Conservation (phyloP, 495 filamentous ascomycete species). For the Corynascus novoguineensis region DNA sequence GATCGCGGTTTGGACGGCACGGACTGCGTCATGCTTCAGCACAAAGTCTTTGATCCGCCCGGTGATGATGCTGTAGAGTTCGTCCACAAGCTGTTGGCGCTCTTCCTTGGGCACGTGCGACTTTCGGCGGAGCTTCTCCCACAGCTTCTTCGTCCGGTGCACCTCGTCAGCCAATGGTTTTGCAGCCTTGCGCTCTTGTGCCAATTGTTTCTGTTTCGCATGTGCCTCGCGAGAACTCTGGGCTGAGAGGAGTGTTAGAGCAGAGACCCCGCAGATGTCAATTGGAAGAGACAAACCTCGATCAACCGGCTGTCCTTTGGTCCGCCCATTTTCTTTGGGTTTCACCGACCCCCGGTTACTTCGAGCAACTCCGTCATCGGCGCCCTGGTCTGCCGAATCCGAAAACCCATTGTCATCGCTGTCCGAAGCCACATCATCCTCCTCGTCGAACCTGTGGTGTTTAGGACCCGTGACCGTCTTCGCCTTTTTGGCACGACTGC, state of each 20-base stretch:
- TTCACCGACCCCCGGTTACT: conserved; percentile 8
- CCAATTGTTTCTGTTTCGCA: conserved; percentile 82
- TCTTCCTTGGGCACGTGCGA: conserved; percentile 83
- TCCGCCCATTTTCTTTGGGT: conserved; percentile 20
- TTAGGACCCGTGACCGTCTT: conserved; percentile 36
- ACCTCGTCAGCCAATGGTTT: conserved; percentile 90
- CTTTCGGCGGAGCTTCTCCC: conserved; percentile 88
- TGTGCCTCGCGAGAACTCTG: conserved; percentile 72
- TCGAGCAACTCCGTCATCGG: conserved; percentile 21
- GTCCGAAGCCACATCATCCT: conserved; percentile 25
- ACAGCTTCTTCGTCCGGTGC: conserved; percentile 87
- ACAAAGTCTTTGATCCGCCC: conserved; percentile 90
- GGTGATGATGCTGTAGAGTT: conserved; percentile 86
- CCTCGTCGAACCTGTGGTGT: conserved; percentile 25
- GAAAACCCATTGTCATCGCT: conserved; percentile 35
- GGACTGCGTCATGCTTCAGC: conserved; percentile 94
- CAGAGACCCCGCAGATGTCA: neutral
- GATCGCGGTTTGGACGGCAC: conserved; percentile 90
- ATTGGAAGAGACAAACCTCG: conserved; percentile 24
- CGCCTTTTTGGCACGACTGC: conserved; percentile 39
- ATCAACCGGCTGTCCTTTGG: conserved; percentile 26
- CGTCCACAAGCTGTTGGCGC: conserved; percentile 75
- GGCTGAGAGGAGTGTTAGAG: conserved; percentile 15
- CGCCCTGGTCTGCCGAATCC: conserved; percentile 34
- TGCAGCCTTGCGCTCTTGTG: conserved; percentile 79